phyloP scores from a whole-genome alignment of 306 rosid genomes.

The Rosa rugosa region DNA sequence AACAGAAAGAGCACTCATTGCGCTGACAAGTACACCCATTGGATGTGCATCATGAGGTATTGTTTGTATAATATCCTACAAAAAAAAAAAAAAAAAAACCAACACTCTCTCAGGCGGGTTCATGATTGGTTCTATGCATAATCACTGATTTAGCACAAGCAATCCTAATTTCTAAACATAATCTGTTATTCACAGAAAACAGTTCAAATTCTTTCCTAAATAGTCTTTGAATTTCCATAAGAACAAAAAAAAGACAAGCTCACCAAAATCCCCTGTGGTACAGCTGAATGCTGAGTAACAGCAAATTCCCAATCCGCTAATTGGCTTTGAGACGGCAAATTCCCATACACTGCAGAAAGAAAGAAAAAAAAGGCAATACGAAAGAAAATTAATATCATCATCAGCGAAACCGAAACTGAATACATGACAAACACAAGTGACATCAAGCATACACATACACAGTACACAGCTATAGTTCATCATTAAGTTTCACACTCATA shows the following conservation, averaged over 20 bases:
- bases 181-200: not conserved
- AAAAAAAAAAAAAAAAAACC: slow-evolving; percentile 22
- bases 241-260: slow-evolving; percentile 16
- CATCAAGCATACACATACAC: not conserved
- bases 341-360: slow-evolving; percentile 69
- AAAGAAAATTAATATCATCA: not conserved
- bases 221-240: not conserved
- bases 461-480: not conserved
- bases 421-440: not conserved
- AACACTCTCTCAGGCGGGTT: slow-evolving; percentile 8
- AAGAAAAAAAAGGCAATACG: not conserved
- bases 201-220: not conserved
- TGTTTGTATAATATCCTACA: slow-evolving; percentile 78
- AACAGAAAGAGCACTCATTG: slow-evolving; percentile 84
- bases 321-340: slow-evolving; percentile 75
- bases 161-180: not conserved
- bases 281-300: slow-evolving; percentile 84
- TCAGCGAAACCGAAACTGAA: not conserved
- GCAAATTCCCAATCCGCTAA: slow-evolving; percentile 80
- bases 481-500: not conserved
- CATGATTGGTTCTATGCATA: not conserved
- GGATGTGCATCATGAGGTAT: slow-evolving; percentile 99
- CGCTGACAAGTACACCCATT: slow-evolving; percentile 87
- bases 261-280: slow-evolving; percentile 89
- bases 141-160: not conserved